These are phyloP conservation scores for Solanum okadae DNA, from an alignment of 257 asterid species.

Conservation along the genomic window DNA sequence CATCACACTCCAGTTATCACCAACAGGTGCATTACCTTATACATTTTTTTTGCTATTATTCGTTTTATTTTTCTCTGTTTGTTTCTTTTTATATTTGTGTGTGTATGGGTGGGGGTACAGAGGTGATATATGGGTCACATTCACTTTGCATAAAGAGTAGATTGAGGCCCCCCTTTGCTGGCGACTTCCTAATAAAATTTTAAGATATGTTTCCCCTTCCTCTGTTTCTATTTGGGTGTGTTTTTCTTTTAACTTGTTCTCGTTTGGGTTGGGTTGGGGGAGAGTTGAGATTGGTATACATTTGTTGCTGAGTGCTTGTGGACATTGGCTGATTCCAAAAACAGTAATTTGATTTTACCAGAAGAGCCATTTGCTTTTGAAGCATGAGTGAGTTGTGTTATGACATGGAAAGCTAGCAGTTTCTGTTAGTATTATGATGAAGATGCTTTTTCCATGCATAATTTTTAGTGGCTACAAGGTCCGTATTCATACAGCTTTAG, in stretches of 20 bases:
- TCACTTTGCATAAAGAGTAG: background rate
- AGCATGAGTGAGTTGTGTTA: background rate
- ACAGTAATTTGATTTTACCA: background rate
- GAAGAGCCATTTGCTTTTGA: background rate
- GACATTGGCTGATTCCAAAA: background rate
- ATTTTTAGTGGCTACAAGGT: background rate
- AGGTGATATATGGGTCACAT: background rate
- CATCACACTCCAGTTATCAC: constrained; percentile 70
- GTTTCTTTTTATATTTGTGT: background rate
- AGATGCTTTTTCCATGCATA: background rate
- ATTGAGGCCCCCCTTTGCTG: background rate
- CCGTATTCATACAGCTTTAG: background rate
- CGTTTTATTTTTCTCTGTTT: background rate
- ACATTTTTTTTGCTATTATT: background rate
- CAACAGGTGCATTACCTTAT: constrained; percentile 51
- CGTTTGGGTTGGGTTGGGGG: background rate
- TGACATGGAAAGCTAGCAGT: background rate
- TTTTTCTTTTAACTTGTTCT: background rate
- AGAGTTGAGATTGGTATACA: background rate
- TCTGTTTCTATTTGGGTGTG: background rate
- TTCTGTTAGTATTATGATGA: background rate
- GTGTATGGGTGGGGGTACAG: background rate
- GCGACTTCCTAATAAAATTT: background rate
- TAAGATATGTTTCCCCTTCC: background rate
- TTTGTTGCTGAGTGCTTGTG: background rate